A percentile compares a stretch with the other conserved stretches of the same genome.
phyloP scores from a whole-genome alignment of 805 yeast species.

The Yamadazyma endophytica region DNA sequence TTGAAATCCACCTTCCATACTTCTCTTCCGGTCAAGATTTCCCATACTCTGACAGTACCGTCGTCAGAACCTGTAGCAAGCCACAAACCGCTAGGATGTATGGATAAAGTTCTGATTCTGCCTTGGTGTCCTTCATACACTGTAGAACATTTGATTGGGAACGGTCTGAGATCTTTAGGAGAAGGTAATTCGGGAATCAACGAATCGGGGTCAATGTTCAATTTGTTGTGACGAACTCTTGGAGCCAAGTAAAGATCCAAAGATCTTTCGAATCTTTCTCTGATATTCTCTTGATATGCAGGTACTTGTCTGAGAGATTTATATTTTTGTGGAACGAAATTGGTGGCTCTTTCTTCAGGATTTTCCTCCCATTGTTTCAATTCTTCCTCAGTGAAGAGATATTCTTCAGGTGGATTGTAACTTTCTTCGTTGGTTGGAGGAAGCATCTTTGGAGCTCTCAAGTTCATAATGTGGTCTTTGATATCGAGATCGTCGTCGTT shows the following conservation, averaged over 20 bases:
- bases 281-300: conserved; percentile 77
- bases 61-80: conserved; percentile 97
- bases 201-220: conserved; percentile 93
- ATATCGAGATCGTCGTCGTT: conserved; percentile 44
- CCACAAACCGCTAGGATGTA: conserved; percentile 91
- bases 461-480: conserved; percentile 79
- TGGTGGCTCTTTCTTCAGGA: conserved; percentile 72
- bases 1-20: conserved; percentile 54
- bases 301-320: conserved; percentile 86
- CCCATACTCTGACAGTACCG: conserved; percentile 96
- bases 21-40: conserved; percentile 90
- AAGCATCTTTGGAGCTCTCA: conserved; percentile 91
- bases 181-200: conserved; percentile 94
- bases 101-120: conserved; percentile 73
- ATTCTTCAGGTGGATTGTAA: conserved; percentile 97
- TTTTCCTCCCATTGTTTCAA: conserved; percentile 67
- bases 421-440: conserved; percentile 97
- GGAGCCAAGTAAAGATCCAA: conserved; percentile 94
- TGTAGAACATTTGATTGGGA: conserved; percentile 89
- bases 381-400: conserved; percentile 77
- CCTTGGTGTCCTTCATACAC: conserved; percentile 79
- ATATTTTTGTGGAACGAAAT: conserved; percentile 79
- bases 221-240: conserved; percentile 84
- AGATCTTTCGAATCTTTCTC: conserved; percentile 93
- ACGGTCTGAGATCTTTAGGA: conserved; percentile 93